Evolutionary conservation across 768 basidiomycete genomes (phyloP).

Genomic region (Peribolospora kevripleyi): DNA sequence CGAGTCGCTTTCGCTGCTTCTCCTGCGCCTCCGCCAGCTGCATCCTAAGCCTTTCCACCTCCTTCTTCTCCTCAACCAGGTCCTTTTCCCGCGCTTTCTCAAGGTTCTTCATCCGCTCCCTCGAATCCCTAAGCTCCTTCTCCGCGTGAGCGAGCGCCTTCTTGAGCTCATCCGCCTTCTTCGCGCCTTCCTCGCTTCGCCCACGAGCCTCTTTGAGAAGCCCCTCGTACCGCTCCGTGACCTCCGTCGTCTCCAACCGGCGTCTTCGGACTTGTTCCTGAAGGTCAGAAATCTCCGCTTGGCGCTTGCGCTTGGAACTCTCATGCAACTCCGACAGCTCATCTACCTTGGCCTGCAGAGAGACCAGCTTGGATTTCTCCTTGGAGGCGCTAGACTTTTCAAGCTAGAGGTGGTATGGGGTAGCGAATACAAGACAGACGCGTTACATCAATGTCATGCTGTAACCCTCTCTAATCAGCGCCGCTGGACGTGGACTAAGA

Average conservation of each 20-base stretch:
- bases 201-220: slow-evolving; percentile 36
- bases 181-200: slow-evolving; percentile 13
- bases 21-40: slow-evolving; percentile 21
- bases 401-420: no score
- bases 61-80: slow-evolving; percentile 29
- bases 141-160: slow-evolving; percentile 30
- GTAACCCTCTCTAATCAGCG: no score
- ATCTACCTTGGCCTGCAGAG: no score
- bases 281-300: no score
- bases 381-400: no score
- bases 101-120: slow-evolving; percentile 30
- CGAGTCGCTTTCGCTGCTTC: slow-evolving; percentile 27
- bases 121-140: slow-evolving; percentile 31
- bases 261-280: slow-evolving; percentile 15
- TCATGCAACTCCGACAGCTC: no score
- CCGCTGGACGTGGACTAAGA: neutral
- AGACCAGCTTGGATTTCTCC: no score
- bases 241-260: slow-evolving; percentile 32
- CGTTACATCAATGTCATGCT: no score
- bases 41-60: slow-evolving; percentile 2
- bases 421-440: no score
- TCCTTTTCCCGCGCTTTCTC: slow-evolving; percentile 35
- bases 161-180: slow-evolving; percentile 27
- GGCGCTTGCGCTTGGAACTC: no score
- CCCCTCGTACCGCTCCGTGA: slow-evolving; percentile 38